These are phyloP conservation scores for Boletus vermiculosoides DNA, from an alignment of 768 basidiomycete genomes.

Conservation along the genomic window DNA sequence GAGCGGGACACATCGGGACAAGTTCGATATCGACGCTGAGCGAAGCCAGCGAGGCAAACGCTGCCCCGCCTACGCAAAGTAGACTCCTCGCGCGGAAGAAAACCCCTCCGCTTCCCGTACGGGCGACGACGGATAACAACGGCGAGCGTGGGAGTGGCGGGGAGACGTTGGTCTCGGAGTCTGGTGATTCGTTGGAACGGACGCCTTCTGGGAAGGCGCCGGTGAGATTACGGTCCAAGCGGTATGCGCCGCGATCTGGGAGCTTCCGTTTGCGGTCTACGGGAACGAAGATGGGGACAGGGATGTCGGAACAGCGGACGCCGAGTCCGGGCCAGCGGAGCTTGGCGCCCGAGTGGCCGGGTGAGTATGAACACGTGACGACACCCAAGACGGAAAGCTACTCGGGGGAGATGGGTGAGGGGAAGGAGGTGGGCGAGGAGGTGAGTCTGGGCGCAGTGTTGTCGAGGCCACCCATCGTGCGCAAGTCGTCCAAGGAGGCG, in stretches of 20 bases:
- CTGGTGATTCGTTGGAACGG: conserved; percentile 36
- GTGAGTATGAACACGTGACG: conserved; percentile 46
- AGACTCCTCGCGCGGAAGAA: conserved; percentile 40
- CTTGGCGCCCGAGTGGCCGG: conserved; percentile 53
- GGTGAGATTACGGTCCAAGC: conserved; percentile 51
- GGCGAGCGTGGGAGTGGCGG: not conserved
- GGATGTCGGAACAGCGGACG: conserved; percentile 31
- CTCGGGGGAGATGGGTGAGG: conserved; percentile 25
- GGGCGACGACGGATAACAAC: not conserved
- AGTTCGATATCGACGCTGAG: conserved; percentile 34
- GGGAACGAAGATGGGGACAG: not conserved
- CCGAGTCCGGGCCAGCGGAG: conserved; percentile 48
- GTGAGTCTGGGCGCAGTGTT: conserved; percentile 7
- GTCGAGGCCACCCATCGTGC: conserved; percentile 25
- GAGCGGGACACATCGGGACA: conserved; percentile 18
- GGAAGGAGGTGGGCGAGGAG: not conserved
- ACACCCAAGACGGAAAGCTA: conserved; percentile 62
- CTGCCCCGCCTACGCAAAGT: conserved; percentile 21
- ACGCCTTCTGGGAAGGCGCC: conserved; percentile 39
- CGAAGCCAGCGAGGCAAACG: conserved; percentile 23
- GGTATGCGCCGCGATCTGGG: conserved; percentile 44
- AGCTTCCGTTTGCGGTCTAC: conserved; percentile 45
- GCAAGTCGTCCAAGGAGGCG: conserved; percentile 32
- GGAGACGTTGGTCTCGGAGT: conserved; percentile 15
- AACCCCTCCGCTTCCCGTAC: conserved; percentile 29